A percentile compares a stretch with the other conserved stretches of the same genome.
Conservation (phyloP, 345 rosid species). For the Hirschfeldia incana region DNA sequence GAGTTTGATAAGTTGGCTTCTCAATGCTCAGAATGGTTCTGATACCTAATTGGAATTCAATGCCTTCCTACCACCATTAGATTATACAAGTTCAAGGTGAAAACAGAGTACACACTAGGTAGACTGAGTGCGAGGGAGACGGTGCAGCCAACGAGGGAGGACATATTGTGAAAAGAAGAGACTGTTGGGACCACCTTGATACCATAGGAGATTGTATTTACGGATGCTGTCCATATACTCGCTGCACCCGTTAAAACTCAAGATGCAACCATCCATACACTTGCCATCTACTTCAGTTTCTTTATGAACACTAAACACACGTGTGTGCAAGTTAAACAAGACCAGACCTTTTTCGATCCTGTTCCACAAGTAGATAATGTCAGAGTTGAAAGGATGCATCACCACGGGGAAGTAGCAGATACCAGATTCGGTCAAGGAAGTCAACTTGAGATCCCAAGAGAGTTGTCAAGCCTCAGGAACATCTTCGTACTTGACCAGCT, state of each 20-base stretch:
- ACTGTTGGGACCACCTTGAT: neutral
- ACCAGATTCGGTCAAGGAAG: neutral
- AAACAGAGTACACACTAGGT: conserved; percentile 6
- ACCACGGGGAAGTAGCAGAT: neutral
- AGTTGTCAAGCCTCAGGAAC: conserved; percentile 20
- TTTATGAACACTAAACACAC: neutral
- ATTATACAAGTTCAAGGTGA: neutral
- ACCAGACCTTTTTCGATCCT: neutral
- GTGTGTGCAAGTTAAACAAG: conserved; percentile 27
- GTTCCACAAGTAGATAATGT: conserved; percentile 30
- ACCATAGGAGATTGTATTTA: neutral
- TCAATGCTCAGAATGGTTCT: neutral
- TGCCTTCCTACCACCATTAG: neutral
- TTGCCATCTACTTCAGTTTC: neutral
- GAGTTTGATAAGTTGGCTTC: neutral
- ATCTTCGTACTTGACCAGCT: neutral
- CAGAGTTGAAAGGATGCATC: conserved; percentile 28
- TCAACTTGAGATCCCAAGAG: neutral
- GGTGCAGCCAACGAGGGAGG: conserved; percentile 22
- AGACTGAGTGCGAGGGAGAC: conserved; percentile 19
- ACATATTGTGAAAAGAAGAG: conserved; percentile 20
- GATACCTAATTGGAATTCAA: neutral
- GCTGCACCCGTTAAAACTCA: conserved; percentile 7
- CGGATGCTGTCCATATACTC: neutral
- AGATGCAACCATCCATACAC: conserved; percentile 21